phyloP scores from a whole-genome alignment of 176 grass and related monocot species.

The Carex cristatella region DNA sequence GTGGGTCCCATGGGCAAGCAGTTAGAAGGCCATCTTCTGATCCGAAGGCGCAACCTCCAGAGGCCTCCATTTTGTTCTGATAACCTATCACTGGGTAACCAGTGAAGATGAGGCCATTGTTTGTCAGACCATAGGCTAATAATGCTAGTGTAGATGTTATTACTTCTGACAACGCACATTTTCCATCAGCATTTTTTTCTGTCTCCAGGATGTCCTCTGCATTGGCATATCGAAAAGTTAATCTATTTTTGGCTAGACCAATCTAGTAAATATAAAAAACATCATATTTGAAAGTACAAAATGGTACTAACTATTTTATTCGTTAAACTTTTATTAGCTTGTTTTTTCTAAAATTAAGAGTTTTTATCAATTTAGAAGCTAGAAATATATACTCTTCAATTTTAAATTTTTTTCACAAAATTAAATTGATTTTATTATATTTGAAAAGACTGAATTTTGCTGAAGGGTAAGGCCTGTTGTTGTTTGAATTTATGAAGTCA shows the following conservation, averaged over 20 bases:
- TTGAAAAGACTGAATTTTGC: too few relatives aligned
- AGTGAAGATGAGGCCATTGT: conserved; percentile 21
- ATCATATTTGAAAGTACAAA: neutral
- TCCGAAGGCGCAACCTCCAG: conserved; percentile 24
- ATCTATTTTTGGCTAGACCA: too few relatives aligned
- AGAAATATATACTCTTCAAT: too few relatives aligned
- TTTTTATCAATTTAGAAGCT: neutral
- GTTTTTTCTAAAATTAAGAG: neutral
- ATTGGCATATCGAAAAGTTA: neutral
- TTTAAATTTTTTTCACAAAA: too few relatives aligned
- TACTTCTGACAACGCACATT: conserved; percentile 12
- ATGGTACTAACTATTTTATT: neutral
- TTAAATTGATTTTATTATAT: too few relatives aligned
- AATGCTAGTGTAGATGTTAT: neutral
- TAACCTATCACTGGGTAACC: conserved; percentile 7
- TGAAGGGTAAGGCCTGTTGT: too few relatives aligned
- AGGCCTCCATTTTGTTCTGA: conserved; percentile 48
- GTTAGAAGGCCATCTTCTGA: conserved; percentile 42
- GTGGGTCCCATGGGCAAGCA: conserved; percentile 54
- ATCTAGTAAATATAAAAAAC: neutral
- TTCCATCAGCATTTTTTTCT: neutral
- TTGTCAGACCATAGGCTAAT: conserved; percentile 31
- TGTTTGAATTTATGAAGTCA: too few relatives aligned
- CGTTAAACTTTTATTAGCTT: neutral
- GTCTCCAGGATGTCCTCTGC: conserved; percentile 27